phyloP scores from a whole-genome alignment of 2,329 filamentous ascomycete species.

The Chaetomium sp. region DNA sequence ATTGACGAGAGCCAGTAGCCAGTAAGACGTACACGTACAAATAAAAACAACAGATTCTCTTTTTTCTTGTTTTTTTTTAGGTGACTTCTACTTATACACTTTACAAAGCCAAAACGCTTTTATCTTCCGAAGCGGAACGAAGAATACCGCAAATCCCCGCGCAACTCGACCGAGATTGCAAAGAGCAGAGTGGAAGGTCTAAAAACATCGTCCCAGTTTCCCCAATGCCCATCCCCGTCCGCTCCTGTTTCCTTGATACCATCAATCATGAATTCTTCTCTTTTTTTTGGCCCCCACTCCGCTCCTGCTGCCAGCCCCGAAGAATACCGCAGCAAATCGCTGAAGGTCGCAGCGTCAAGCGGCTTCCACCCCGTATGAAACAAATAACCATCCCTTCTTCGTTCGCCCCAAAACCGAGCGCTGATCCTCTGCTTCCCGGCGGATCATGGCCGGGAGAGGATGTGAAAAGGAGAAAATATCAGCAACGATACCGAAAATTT shows the following conservation, averaged over 20 bases:
- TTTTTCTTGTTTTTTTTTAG: slow-evolving; percentile 9
- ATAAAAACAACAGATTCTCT: slow-evolving; percentile 9
- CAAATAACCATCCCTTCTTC: neutral
- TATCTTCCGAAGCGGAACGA: slow-evolving; percentile 15
- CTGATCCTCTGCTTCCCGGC: neutral
- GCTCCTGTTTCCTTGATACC: slow-evolving; percentile 8
- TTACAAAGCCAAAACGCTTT: slow-evolving; percentile 17
- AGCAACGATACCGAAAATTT: neutral
- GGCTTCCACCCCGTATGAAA: neutral
- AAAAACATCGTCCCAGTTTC: slow-evolving; percentile 3
- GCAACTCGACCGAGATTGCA: slow-evolving; percentile 6
- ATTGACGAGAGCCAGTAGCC: neutral
- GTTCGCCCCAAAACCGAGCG: neutral
- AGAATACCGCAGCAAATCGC: slow-evolving; percentile 9
- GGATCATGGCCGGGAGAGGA: too few species aligned
- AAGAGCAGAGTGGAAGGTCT: slow-evolving; percentile 17
- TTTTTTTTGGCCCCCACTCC: neutral
- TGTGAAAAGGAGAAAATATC: neutral
- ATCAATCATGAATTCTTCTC: slow-evolving; percentile 11
- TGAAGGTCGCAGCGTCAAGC: neutral
- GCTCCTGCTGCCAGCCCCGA: neutral
- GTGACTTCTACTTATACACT: slow-evolving; percentile 17
- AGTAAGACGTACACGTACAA: neutral
- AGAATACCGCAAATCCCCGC: slow-evolving; percentile 1
- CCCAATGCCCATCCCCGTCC: neutral